Percentiles rank a stretch among this genome's conserved stretches.
These are phyloP conservation scores for Aureobasidium sp. DNA, from an alignment of 2,329 filamentous ascomycete genomes.

Conservation along the genomic window DNA sequence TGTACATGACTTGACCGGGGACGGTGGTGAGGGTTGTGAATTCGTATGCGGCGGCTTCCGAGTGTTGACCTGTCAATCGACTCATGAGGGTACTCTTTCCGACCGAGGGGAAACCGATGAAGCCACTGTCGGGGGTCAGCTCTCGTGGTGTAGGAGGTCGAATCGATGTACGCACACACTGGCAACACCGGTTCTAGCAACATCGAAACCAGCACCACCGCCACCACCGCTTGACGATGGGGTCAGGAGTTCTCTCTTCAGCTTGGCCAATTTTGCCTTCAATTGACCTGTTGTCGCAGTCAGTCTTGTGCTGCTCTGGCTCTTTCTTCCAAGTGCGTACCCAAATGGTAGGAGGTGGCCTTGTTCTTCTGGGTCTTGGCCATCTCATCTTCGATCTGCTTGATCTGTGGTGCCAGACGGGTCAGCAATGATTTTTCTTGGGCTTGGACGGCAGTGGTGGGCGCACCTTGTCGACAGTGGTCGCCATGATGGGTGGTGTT, in stretches of 20 bases:
- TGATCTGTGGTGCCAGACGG: constrained; percentile 59
- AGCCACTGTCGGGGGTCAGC: constrained; percentile 47
- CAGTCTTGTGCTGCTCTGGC: neutral
- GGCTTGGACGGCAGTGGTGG: neutral
- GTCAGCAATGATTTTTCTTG: constrained; percentile 29
- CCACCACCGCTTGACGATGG: constrained; percentile 74
- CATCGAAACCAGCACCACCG: constrained; percentile 87
- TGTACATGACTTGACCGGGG: constrained; percentile 91
- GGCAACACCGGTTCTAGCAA: constrained; percentile 93
- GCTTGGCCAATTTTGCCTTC: constrained; percentile 96
- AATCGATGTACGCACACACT: constrained; percentile 55
- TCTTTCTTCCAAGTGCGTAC: constrained; percentile 31
- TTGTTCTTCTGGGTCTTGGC: constrained; percentile 97
- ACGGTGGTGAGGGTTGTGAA: constrained; percentile 98
- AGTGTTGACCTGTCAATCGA: constrained; percentile 88
- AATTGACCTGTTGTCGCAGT: constrained; percentile 55
- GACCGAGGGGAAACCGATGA: constrained; percentile 97
- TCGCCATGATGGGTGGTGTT: constrained; percentile 65
- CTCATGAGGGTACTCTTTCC: constrained; percentile 99
- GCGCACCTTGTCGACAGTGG: constrained; percentile 85
- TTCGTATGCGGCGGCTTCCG: constrained; percentile 93
- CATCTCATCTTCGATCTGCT: constrained; percentile 97
- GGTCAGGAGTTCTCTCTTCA: constrained; percentile 91
- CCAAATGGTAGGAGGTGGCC: constrained; percentile 85
- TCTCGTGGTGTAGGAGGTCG: neutral